Percentiles rank a stretch among this genome's conserved stretches.
Evolutionary conservation across 768 basidiomycete species (phyloP).

Genomic region (Suillus luteus): DNA sequence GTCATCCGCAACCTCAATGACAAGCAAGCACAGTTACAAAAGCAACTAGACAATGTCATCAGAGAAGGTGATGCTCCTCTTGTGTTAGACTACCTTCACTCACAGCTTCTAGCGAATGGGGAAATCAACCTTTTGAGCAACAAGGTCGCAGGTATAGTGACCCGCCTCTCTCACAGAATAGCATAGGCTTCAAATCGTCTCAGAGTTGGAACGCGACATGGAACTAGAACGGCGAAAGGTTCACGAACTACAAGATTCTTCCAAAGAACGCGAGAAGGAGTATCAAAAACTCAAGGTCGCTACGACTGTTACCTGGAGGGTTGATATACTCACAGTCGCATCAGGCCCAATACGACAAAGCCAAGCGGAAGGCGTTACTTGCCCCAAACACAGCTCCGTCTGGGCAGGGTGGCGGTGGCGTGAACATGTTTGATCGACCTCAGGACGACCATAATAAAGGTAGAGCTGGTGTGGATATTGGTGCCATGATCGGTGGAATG

Average conservation of each 20-base stretch:
- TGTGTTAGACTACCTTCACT: neutral
- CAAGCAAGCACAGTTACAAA: slow-evolving; percentile 79
- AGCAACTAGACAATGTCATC: slow-evolving; percentile 83
- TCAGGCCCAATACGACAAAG: slow-evolving; percentile 77
- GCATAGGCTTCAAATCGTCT: slow-evolving; percentile 12
- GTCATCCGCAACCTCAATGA: slow-evolving; percentile 80
- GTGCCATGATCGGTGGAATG: slow-evolving; percentile 64
- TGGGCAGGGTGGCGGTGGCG: slow-evolving; percentile 21
- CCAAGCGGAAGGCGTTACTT: slow-evolving; percentile 79
- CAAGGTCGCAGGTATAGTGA: slow-evolving; percentile 60
- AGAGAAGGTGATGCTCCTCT: slow-evolving; percentile 65
- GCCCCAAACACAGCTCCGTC: slow-evolving; percentile 37
- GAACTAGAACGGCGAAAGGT: slow-evolving; percentile 77
- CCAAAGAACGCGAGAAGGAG: slow-evolving; percentile 80
- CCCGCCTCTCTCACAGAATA: neutral
- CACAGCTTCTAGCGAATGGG: slow-evolving; percentile 58
- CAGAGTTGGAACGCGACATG: slow-evolving; percentile 79
- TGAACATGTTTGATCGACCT: slow-evolving; percentile 20
- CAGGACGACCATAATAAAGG: slow-evolving; percentile 25
- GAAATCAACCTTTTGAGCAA: slow-evolving; percentile 70
- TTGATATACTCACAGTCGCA: slow-evolving; percentile 3
- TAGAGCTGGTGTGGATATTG: slow-evolving; percentile 44
- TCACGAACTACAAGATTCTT: slow-evolving; percentile 70
- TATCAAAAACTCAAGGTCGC: slow-evolving; percentile 82
- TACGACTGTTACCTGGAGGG: neutral